phyloP scores from a whole-genome alignment of 139 green algal genomes.

The Gonium pectorale region DNA sequence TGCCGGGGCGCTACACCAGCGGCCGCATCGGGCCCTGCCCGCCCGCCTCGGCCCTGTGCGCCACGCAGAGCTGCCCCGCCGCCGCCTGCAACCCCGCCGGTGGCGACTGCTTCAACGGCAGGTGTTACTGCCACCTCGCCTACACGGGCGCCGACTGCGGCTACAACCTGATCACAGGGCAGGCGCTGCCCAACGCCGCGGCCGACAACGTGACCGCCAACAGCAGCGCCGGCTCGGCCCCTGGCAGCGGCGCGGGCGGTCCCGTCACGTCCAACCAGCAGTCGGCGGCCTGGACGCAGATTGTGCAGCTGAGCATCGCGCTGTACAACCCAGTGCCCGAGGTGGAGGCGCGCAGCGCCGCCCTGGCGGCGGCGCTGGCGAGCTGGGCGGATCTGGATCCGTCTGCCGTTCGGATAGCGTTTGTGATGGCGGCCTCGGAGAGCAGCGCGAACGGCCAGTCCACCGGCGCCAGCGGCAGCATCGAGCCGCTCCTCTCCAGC shows the following conservation, averaged over 20 bases:
- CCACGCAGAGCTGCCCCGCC: constrained; percentile 22
- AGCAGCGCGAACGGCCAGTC: no score
- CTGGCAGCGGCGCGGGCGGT: neutral
- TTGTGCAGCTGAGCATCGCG: constrained; percentile 6
- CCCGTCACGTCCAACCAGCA: no score
- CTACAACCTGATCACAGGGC: constrained; percentile 25
- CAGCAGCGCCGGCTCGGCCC: no score
- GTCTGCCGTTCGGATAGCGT: neutral
- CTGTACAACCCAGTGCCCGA: neutral
- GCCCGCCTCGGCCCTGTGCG: constrained; percentile 36
- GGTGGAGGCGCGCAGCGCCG: neutral
- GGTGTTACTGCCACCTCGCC: constrained; percentile 57
- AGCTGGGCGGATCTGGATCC: neutral
- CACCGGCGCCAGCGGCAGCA: neutral
- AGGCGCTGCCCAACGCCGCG: neutral
- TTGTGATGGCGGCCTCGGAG: neutral
- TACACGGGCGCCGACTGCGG: constrained; percentile 30
- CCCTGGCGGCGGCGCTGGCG: neutral
- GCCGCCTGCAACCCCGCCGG: constrained; percentile 38
- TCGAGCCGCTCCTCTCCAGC: neutral
- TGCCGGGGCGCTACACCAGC: constrained; percentile 41
- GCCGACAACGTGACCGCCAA: neutral
- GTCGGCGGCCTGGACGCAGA: constrained; percentile 16
- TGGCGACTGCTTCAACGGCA: constrained; percentile 47
- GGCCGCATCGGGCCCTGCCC: constrained; percentile 62